These are phyloP conservation scores for Corylus avellana DNA, from an alignment of 306 rosid species.

Conservation along the genomic window DNA sequence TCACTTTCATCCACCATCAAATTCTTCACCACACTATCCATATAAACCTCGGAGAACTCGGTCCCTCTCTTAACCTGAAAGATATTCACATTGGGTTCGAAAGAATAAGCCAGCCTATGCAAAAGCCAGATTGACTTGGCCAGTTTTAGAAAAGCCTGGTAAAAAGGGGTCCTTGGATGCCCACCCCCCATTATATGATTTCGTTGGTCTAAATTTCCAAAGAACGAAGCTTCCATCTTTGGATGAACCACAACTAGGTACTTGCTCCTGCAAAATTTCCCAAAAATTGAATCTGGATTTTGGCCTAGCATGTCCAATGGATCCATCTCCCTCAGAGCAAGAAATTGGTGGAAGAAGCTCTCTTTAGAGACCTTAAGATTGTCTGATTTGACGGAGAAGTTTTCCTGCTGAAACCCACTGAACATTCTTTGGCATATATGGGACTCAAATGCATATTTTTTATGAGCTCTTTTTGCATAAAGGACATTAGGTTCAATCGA, in stretches of 20 bases:
- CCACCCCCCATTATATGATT: constrained; percentile 85
- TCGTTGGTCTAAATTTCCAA: constrained; percentile 90
- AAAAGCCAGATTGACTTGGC: constrained; percentile 93
- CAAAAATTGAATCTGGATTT: constrained; percentile 87
- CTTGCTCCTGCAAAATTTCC: constrained; percentile 90
- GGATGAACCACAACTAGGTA: constrained; percentile 88
- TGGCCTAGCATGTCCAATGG: constrained; percentile 94
- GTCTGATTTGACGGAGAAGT: constrained; percentile 64
- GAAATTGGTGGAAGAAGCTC: constrained; percentile 85
- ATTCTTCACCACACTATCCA: constrained; percentile 93
- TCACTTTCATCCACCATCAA: constrained; percentile 69
- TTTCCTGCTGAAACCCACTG: constrained; percentile 88
- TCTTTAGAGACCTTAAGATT: constrained; percentile 51
- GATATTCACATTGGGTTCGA: constrained; percentile 78
- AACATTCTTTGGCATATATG: constrained; percentile 96
- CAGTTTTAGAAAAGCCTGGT: constrained; percentile 91
- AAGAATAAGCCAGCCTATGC: constrained; percentile 83
- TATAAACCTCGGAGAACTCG: constrained; percentile 90
- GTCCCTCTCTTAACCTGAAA: constrained; percentile 90
- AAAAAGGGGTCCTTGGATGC: constrained; percentile 96
- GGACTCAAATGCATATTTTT: constrained; percentile 97
- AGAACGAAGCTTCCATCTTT: constrained; percentile 96
- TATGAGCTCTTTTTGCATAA: constrained; percentile 96
- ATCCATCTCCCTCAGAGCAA: constrained; percentile 84
- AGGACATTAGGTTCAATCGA: constrained; percentile 77